A percentile compares a stretch with the other conserved stretches of the same genome.
phyloP scores from a whole-genome alignment of 2,329 filamentous ascomycete genomes.

The Dothideomycetidae sp. region DNA sequence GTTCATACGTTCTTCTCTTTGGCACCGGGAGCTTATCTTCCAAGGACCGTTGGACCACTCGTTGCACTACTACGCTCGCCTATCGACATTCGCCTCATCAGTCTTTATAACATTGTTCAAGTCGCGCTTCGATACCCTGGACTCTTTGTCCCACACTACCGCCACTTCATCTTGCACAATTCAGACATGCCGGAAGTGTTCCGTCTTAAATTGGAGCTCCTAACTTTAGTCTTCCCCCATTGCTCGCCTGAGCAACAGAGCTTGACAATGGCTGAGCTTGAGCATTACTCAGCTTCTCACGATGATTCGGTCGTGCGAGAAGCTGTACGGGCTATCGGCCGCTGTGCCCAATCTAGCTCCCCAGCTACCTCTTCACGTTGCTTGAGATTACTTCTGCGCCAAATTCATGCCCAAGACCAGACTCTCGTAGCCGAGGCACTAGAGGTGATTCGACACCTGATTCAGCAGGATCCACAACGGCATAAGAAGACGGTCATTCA shows the following conservation, averaged over 20 bases:
- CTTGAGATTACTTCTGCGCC: constrained; percentile 65
- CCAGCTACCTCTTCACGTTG: constrained; percentile 59
- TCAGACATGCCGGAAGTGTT: constrained; percentile 70
- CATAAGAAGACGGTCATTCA: constrained; percentile 78
- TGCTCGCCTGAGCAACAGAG: constrained; percentile 62
- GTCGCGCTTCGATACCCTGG: constrained; percentile 63
- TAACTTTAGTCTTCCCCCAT: constrained; percentile 83
- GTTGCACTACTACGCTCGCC: constrained; percentile 73
- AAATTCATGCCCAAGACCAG: constrained; percentile 78
- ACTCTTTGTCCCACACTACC: constrained; percentile 75
- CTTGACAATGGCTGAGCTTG: constrained; percentile 79
- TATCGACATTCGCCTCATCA: constrained; percentile 76
- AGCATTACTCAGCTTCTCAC: constrained; percentile 70
- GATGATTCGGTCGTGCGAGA: constrained; percentile 72
- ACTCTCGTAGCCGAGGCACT: constrained; percentile 82
- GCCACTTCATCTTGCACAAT: constrained; percentile 75
- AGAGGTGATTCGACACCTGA: constrained; percentile 88
- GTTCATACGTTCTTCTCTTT: constrained; percentile 73
- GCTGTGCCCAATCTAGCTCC: constrained; percentile 69
- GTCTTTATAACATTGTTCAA: constrained; percentile 89
- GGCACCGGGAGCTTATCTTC: constrained; percentile 63
- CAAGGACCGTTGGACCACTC: constrained; percentile 64
- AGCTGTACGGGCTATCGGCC: constrained; percentile 80
- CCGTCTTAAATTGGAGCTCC: constrained; percentile 79
- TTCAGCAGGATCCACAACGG: constrained; percentile 71